Evolutionary conservation across 192 early-diverging fungal genomes (phyloP).

Genomic region (Haplosporangium gracile): DNA sequence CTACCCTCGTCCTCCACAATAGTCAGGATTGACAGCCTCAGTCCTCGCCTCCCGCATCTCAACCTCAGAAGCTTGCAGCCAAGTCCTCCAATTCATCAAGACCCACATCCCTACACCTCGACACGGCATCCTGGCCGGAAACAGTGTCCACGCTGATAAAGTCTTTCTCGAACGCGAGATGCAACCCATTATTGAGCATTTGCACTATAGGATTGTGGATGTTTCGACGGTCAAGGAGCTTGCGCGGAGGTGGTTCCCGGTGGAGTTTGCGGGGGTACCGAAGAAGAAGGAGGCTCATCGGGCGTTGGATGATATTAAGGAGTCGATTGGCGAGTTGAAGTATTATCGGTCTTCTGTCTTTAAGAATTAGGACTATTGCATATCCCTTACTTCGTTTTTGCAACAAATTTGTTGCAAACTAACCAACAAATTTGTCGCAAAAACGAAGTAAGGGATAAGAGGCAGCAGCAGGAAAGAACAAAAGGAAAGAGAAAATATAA

Average conservation of each 20-base stretch:
- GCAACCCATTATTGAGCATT: conserved; percentile 76
- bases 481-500: background rate
- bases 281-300: conserved; percentile 75
- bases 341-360: conserved; percentile 80
- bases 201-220: conserved; percentile 92
- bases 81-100: conserved; percentile 82
- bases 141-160: conserved; percentile 94
- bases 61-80: conserved; percentile 75
- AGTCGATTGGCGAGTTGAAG: conserved; percentile 90
- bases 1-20: background rate
- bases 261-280: conserved; percentile 65
- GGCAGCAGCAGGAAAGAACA: background rate
- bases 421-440: too few species aligned
- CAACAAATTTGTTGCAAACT: too few species aligned
- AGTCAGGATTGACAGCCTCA: conserved; percentile 83
- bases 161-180: conserved; percentile 87
- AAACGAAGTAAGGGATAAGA: too few species aligned
- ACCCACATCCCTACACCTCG: conserved; percentile 71
- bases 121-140: conserved; percentile 87
- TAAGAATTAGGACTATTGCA: conserved; percentile 28
- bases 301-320: conserved; percentile 93
- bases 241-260: conserved; percentile 81
- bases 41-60: conserved; percentile 78
- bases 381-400: too few species aligned
- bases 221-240: conserved; percentile 95